Percentiles rank a stretch among this genome's conserved stretches.
Evolutionary conservation across 2,329 filamentous ascomycete genomes (phyloP).

Genomic region (Metarhizium album): DNA sequence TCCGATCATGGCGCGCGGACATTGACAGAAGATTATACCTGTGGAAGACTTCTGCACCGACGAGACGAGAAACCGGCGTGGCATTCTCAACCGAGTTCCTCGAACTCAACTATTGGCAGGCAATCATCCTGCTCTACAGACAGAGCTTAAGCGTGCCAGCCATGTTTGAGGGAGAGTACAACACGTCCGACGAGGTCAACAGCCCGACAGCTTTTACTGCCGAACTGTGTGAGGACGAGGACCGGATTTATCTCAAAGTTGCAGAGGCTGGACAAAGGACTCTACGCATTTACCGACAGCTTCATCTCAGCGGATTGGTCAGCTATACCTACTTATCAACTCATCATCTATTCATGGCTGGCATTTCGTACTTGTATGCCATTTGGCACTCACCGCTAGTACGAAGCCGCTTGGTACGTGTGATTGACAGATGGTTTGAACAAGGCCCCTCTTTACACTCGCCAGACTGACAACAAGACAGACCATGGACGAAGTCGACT

Average conservation of each 20-base stretch:
- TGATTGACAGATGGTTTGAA: neutral
- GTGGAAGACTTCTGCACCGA: constrained; percentile 79
- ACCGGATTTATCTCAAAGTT: constrained; percentile 86
- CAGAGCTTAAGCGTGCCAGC: constrained; percentile 81
- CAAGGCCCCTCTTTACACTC: neutral
- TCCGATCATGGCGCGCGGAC: constrained; percentile 78
- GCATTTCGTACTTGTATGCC: constrained; percentile 90
- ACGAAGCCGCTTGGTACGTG: constrained; percentile 68
- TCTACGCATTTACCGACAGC: constrained; percentile 76
- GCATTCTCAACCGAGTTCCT: constrained; percentile 82
- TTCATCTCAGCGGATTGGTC: constrained; percentile 79
- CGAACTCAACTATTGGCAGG: constrained; percentile 96
- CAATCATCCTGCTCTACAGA: constrained; percentile 88
- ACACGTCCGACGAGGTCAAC: constrained; percentile 53
- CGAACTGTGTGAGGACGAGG: constrained; percentile 70
- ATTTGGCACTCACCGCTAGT: constrained; percentile 94
- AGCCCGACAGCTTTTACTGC: constrained; percentile 50
- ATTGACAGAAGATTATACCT: constrained; percentile 73
- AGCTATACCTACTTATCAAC: constrained; percentile 96
- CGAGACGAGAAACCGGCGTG: constrained; percentile 69
- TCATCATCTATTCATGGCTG: constrained; percentile 94
- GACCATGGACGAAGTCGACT: constrained; percentile 94
- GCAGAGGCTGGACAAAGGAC: constrained; percentile 93
- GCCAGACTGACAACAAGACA: constrained; percentile 16
- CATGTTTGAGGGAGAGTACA: constrained; percentile 70